Conservation (phyloP, 148 eudicot genomes). For the Arbutus unedo region DNA sequence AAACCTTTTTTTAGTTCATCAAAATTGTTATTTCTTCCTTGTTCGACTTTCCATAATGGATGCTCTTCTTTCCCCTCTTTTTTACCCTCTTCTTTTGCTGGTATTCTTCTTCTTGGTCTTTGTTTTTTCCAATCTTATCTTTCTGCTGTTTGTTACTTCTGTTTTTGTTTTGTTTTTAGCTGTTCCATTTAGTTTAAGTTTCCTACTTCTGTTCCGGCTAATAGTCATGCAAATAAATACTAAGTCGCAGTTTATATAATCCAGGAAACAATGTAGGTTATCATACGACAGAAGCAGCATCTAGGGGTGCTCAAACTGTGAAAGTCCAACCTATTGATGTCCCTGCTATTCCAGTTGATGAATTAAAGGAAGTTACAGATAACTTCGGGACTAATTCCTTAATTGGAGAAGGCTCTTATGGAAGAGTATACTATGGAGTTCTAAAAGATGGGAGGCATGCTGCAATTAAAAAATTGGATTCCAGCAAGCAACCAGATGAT, state of each 20-base stretch:
- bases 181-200: not conserved
- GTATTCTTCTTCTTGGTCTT: not conserved
- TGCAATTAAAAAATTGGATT: constrained; percentile 65
- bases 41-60: not conserved
- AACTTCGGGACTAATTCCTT: constrained; percentile 60
- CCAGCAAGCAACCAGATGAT: constrained; percentile 68
- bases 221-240: not conserved
- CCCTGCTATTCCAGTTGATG: constrained; percentile 58
- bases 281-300: constrained; percentile 49
- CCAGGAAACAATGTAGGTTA: constrained; percentile 61
- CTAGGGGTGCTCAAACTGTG: constrained; percentile 54
- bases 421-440: constrained; percentile 63
- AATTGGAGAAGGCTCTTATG: constrained; percentile 73
- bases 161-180: not conserved
- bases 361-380: constrained; percentile 58
- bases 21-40: no score
- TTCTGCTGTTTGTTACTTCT: not conserved
- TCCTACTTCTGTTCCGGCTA: not conserved
- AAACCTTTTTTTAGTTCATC: not conserved
- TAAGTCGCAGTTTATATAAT: constrained; percentile 23
- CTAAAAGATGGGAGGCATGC: constrained; percentile 55
- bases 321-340: constrained; percentile 59
- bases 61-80: constrained; percentile 1
- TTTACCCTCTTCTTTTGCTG: not conserved
- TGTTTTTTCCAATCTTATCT: not conserved